A percentile compares a stretch with the other conserved stretches of the same genome.
Evolutionary conservation across 2,329 filamentous ascomycete species (phyloP).

Genomic region (Microascus cirrosus): DNA sequence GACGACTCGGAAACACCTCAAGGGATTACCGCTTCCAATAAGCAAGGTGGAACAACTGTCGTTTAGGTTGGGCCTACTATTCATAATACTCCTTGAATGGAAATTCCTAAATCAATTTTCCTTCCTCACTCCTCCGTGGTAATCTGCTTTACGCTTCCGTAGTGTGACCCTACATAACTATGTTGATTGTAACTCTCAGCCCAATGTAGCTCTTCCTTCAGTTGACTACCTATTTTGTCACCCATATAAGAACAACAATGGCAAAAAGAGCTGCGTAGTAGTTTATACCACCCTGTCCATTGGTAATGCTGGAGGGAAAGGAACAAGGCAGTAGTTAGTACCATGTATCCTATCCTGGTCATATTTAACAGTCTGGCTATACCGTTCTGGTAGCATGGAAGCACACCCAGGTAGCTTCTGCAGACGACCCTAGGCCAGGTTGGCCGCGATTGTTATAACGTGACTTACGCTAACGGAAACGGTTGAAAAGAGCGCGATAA

Average conservation of each 20-base stretch:
- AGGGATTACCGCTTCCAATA: too few species aligned
- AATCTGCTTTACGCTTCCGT: too few species aligned
- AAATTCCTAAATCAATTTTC: too few species aligned
- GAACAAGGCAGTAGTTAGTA: conserved; percentile 65
- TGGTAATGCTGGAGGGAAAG: conserved; percentile 60
- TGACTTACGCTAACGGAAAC: not conserved
- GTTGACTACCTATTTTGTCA: conserved; percentile 33
- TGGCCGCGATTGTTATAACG: not conserved
- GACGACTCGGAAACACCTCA: too few species aligned
- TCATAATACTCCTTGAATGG: too few species aligned
- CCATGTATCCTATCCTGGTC: conserved; percentile 50
- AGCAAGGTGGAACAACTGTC: too few species aligned
- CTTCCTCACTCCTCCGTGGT: too few species aligned
- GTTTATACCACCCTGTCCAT: conserved; percentile 60
- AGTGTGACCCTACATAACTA: too few species aligned
- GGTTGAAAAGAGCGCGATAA: not conserved
- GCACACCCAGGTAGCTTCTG: not conserved
- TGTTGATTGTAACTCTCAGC: not conserved
- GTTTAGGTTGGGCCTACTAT: too few species aligned
- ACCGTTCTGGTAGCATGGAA: not conserved
- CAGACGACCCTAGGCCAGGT: not conserved
- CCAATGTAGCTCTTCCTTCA: conserved; percentile 35
- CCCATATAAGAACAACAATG: conserved; percentile 31
- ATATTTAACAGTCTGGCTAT: conserved; percentile 10
- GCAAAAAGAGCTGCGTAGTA: conserved; percentile 37